Conservation (phyloP, 169 alveolate genomes). For the Miamiensis avidus region DNA sequence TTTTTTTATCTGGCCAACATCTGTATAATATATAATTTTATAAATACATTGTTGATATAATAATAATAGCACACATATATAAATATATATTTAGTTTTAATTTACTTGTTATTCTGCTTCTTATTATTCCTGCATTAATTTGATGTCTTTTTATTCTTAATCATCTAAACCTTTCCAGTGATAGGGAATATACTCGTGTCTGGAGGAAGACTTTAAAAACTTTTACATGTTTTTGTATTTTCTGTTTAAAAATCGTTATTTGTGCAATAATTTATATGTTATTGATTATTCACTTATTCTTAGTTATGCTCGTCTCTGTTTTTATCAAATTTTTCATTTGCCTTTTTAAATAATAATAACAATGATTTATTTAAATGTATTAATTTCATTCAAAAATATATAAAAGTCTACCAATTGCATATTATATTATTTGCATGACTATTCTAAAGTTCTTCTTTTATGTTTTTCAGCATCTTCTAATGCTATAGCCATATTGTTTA, state of each 20-base stretch:
- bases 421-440: constrained; percentile 56
- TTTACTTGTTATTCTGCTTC: constrained; percentile 38
- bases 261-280: constrained; percentile 39
- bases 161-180: constrained; percentile 72
- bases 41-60: too few relatives aligned
- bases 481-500: constrained; percentile 25
- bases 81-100: not conserved
- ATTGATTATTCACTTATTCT: constrained; percentile 33
- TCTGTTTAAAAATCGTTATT: constrained; percentile 69
- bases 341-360: not conserved
- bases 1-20: constrained; percentile 19
- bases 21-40: not conserved
- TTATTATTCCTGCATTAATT: constrained; percentile 51
- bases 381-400: not conserved
- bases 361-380: not conserved
- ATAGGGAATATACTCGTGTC: constrained; percentile 74
- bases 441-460: constrained; percentile 41
- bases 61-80: too few relatives aligned
- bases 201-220: constrained; percentile 57
- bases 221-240: constrained; percentile 58
- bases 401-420: constrained; percentile 18
- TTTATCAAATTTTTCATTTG: constrained; percentile 62
- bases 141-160: constrained; percentile 39
- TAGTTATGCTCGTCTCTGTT: constrained; percentile 40
- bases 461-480: constrained; percentile 32